Percentiles rank a stretch among this genome's conserved stretches.
Conservation (phyloP, 352 stramenopile genomes). For the Globisporangium cederbergense region DNA sequence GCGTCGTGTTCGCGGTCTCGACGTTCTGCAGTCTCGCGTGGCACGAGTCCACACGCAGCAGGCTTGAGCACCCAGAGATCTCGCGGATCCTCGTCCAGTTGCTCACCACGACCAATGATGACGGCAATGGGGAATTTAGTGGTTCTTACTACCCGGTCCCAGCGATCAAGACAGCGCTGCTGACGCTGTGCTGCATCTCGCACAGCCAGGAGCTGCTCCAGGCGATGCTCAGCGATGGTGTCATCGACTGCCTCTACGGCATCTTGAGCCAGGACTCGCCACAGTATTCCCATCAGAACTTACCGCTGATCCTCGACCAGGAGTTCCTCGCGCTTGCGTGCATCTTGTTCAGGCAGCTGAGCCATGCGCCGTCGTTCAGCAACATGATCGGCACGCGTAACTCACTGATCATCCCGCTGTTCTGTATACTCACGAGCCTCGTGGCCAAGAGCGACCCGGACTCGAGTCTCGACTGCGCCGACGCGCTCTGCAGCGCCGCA, state of each 20-base stretch:
- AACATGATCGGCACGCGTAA: constrained; percentile 15
- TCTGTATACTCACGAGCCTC: constrained; percentile 38
- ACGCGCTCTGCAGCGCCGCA: constrained; percentile 55
- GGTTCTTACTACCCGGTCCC: constrained; percentile 13
- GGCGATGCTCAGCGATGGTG: constrained; percentile 42
- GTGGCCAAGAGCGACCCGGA: constrained; percentile 27
- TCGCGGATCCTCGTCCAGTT: constrained; percentile 32
- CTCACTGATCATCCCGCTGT: constrained; percentile 34
- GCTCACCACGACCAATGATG: constrained; percentile 19
- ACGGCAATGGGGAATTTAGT: not conserved
- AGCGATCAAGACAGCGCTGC: constrained; percentile 41
- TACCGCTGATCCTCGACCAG: constrained; percentile 13
- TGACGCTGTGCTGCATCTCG: constrained; percentile 61
- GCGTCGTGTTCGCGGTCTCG: constrained; percentile 36
- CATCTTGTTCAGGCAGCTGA: constrained; percentile 59
- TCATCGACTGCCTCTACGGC: constrained; percentile 37
- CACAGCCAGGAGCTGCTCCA: constrained; percentile 33
- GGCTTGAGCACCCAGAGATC: constrained; percentile 32
- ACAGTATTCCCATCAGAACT: not conserved
- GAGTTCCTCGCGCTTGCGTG: constrained; percentile 48
- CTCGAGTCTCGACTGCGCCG: constrained; percentile 58
- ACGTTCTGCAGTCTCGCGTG: constrained; percentile 57
- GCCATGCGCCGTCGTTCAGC: constrained; percentile 32
- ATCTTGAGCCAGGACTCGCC: constrained; percentile 21
- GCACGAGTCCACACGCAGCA: constrained; percentile 46